phyloP scores from a whole-genome alignment of 805 yeast genomes.

The Kodamaea kaohsiungensis region DNA sequence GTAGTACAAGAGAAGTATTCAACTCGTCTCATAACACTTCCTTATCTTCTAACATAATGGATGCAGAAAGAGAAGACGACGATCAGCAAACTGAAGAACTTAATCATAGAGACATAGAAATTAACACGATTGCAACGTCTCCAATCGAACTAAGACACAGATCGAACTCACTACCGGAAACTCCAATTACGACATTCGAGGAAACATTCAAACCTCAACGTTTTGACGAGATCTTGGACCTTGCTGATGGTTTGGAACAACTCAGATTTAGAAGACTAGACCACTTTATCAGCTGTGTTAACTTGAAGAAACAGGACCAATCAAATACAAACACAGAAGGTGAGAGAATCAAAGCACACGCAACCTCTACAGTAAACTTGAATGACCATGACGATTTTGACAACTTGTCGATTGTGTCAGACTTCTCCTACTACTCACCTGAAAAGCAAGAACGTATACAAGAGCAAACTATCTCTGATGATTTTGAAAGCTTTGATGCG shows the following conservation, averaged over 20 bases:
- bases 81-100: not conserved
- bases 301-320: slow-evolving; percentile 9
- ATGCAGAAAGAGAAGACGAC: not conserved
- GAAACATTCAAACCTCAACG: slow-evolving; percentile 3
- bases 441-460: slow-evolving; percentile 8
- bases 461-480: slow-evolving; percentile 4
- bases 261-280: slow-evolving; percentile 20
- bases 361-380: slow-evolving; percentile 1
- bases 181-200: slow-evolving; percentile 3
- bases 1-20: not conserved
- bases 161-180: slow-evolving; percentile 23
- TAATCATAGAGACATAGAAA: not conserved
- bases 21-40: slow-evolving; percentile 12
- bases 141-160: slow-evolving; percentile 13
- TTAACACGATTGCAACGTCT: slow-evolving; percentile 14
- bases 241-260: slow-evolving; percentile 14
- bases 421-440: slow-evolving; percentile 23
- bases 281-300: slow-evolving; percentile 23
- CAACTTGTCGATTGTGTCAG: slow-evolving; percentile 23
- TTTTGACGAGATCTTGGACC: slow-evolving; percentile 7
- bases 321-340: not conserved
- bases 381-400: slow-evolving; percentile 17
- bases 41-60: slow-evolving; percentile 15
- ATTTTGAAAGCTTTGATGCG: slow-evolving; percentile 30
- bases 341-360: not conserved